Evolutionary conservation across 2,329 filamentous ascomycete genomes (phyloP), one percentile per base, ranked within the genome.

Genomic region (Aspergillus fumigatiaffinis): DNA sequence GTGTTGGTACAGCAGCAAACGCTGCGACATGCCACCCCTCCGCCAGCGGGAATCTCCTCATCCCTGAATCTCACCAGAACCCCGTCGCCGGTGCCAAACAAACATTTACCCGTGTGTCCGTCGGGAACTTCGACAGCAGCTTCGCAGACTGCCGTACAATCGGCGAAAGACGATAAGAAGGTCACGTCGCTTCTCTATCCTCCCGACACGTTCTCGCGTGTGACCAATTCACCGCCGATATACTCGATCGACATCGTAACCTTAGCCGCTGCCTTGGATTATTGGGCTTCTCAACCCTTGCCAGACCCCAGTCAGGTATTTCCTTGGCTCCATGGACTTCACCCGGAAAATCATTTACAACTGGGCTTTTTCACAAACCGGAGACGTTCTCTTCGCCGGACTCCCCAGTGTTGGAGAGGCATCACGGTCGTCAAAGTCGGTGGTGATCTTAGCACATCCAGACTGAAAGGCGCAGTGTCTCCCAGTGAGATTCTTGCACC

Each of bases 321-420:
- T 68, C 94, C 94, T 2, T 99, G 94, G 94, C 81, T 97, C 25
- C 94, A 99, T 76, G 94, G 94, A 25, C 78, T 97, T 44, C 92
- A 97, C 68, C 87, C 90, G 0, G 85, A 89, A 60, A 99, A 99
- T 69, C 87, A 91, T 59, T 83, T 96, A 54, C 94, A 99, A 69
- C 83, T 94, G 60, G 85, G 89, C 6, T 97, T 97, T 78, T 97
- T 99, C 73, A 86, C 87, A 52, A 87, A 89, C 26, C 85, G 91
- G 60, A 87, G 87, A 67, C 88, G 87, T 59, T 80, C 84, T n/a
- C 76, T 88, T 52, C 82, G 89, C 50, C 87, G 83, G 64, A 86
- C 87, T 2, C 91, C 92, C 0, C 83, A 81, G 66, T 95, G 91
- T 70, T 81, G 96, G 67, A 86, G 94, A 53, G 87, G 87, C 21